phyloP scores from a whole-genome alignment of 768 basidiomycete species.

The Calocybe indica region DNA sequence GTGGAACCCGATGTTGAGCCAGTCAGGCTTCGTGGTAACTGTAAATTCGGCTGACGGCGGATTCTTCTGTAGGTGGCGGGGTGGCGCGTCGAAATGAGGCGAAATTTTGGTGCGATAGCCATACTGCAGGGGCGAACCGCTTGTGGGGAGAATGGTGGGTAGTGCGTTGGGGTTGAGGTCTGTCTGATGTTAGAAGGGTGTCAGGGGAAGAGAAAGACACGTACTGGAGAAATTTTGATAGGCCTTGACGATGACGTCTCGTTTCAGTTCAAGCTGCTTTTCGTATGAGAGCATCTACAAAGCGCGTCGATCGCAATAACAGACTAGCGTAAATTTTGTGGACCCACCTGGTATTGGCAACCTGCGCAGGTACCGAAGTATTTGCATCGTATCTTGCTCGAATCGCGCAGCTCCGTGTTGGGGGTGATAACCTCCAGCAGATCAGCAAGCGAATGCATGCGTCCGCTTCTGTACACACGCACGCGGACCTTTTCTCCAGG shows the following conservation, averaged over 20 bases:
- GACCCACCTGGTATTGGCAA: constrained; percentile 84
- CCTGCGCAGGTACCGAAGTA: constrained; percentile 91
- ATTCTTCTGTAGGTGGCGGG: constrained; percentile 29
- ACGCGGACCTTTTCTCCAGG: constrained; percentile 78
- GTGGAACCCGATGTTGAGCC: constrained; percentile 90
- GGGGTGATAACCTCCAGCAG: constrained; percentile 58
- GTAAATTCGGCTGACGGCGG: constrained; percentile 9
- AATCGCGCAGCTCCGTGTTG: constrained; percentile 63
- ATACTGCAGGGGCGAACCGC: constrained; percentile 86
- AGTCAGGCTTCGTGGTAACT: constrained; percentile 40
- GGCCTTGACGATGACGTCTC: constrained; percentile 79
- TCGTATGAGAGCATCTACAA: constrained; percentile 81
- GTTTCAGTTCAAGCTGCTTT: constrained; percentile 80
- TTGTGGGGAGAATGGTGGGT: constrained; percentile 66
- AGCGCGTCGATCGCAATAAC: background rate
- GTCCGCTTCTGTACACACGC: constrained; percentile 63
- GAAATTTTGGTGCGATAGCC: constrained; percentile 96
- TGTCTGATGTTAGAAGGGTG: constrained; percentile 13
- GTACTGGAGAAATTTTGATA: constrained; percentile 70
- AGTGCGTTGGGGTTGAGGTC: constrained; percentile 51
- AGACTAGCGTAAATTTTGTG: background rate
- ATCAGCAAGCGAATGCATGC: constrained; percentile 73
- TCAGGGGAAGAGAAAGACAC: constrained; percentile 8
- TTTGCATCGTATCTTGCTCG: constrained; percentile 47
- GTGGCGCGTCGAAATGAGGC: constrained; percentile 87